These are phyloP conservation scores for Thelonectria olida DNA, from an alignment of 2,329 filamentous ascomycete genomes.

Conservation along the genomic window DNA sequence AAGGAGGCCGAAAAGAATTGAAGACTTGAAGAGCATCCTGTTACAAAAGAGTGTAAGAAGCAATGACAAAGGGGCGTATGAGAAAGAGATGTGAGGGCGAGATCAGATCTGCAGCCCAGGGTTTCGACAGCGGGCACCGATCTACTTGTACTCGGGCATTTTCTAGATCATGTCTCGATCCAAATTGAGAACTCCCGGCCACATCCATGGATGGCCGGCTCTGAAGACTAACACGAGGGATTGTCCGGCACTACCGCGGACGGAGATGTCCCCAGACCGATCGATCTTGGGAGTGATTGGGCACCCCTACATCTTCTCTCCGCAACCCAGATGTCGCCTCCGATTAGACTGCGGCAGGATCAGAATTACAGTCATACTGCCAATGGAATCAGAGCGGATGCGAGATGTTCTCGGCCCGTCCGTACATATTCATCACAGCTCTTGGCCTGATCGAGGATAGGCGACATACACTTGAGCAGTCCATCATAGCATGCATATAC, in stretches of 20 bases:
- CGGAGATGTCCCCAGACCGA: background rate
- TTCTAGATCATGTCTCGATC: background rate
- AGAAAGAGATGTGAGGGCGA: constrained; percentile 11
- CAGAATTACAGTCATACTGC: constrained; percentile 2
- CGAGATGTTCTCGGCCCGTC: constrained; percentile 1
- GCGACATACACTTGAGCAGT: background rate
- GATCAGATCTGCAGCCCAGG: constrained; percentile 18
- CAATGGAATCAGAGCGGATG: background rate
- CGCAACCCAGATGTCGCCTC: constrained; percentile 1
- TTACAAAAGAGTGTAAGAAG: constrained; percentile 4
- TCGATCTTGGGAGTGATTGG: constrained; percentile 3
- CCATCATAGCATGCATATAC: background rate
- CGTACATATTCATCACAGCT: background rate
- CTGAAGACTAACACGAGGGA: background rate
- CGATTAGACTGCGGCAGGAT: background rate
- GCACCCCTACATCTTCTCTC: background rate
- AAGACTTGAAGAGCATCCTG: constrained; percentile 34
- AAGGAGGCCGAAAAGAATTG: constrained; percentile 37
- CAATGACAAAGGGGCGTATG: background rate
- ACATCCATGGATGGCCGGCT: constrained; percentile 1
- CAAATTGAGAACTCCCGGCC: constrained; percentile 22
- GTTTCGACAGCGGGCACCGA: background rate
- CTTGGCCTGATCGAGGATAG: background rate
- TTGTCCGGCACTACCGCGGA: background rate
- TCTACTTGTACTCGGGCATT: constrained; percentile 24